A percentile compares a stretch with the other conserved stretches of the same genome.
phyloP scores from a whole-genome alignment of 495 filamentous ascomycete species.

The Penicillium manginii region DNA sequence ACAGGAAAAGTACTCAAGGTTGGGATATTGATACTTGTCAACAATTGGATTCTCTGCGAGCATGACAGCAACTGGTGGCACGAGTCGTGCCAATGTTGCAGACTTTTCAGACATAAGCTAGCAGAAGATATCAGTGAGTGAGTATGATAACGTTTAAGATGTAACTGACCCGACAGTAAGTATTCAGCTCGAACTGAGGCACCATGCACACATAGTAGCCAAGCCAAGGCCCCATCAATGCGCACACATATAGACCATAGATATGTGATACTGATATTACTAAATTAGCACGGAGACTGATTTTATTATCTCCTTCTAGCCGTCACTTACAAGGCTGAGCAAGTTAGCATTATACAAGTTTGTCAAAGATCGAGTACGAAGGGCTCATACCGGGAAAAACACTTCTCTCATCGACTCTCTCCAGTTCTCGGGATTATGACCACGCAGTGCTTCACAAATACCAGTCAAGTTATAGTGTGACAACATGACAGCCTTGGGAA shows the following conservation, averaged over 20 bases:
- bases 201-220: slow-evolving; percentile 18
- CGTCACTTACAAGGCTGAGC: neutral
- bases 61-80: slow-evolving; percentile 13
- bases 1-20: slow-evolving; percentile 18
- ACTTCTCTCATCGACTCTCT: slow-evolving; percentile 11
- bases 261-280: slow-evolving; percentile 9
- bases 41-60: slow-evolving; percentile 11
- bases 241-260: slow-evolving; percentile 19
- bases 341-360: neutral
- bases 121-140: neutral
- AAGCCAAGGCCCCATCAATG: slow-evolving; percentile 15
- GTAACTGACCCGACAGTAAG: slow-evolving; percentile 6
- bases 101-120: slow-evolving; percentile 9
- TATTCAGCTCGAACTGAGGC: slow-evolving; percentile 14
- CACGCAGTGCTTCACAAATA: slow-evolving; percentile 11
- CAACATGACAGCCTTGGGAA: slow-evolving; percentile 82
- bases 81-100: slow-evolving; percentile 16
- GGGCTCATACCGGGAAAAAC: slow-evolving; percentile 11
- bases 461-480: slow-evolving; percentile 73
- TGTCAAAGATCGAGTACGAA: neutral
- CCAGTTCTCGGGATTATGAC: slow-evolving; percentile 15
- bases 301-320: too few relatives aligned
- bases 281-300: neutral
- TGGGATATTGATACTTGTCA: slow-evolving; percentile 10
- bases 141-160: neutral